Evolutionary conservation across 116 monocot species (phyloP), one percentile per base, ranked within the genome.

Genomic region (Posidonia oceanica): DNA sequence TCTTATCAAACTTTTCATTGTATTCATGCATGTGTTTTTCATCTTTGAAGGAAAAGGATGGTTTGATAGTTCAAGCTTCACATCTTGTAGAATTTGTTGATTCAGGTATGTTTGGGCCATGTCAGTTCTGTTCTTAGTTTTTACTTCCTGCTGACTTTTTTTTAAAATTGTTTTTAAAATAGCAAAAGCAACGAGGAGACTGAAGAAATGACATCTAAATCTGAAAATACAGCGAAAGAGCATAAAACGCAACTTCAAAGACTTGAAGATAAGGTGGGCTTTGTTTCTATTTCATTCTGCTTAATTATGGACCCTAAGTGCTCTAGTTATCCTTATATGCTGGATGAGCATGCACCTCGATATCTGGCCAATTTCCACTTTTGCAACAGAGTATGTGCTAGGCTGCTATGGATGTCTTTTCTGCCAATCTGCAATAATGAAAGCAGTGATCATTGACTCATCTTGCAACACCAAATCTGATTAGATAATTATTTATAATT

Each of bases 251-350:
- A 87, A 61, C 69, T 91, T 65, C 76, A 83, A 22, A 87, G 87
- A 65, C 91, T 91, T 62, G 75, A 83, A 63, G 83, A 91, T 60
- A 91, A 91, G 83, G 91, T 87, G 83, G 81, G 83, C 84, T 80
- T 52, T 69, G 55, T 2, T 37, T 70, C 11, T 65, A 12, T 23
- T 70, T n/a, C 64, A 18, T 12, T 12, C 17, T 59, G 13, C 14
- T 58, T 57, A 23, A 12, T 44, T 66, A 41, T 52, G 4, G 6
- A 7, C 3, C 55, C 11, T n/a, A 58, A 55, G 69, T 54, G 2
- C 21, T 38, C 13, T 54, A 13, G 20, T 14, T 53, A 51, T 52
- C 2, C 65, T 22, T 61, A 44, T 42, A 17, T 18, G 15, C 61
- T 22, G 21, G 21, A 23, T 51, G 59, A 51, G 8, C 21, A 56